A percentile compares a stretch with the other conserved stretches of the same genome.
Evolutionary conservation across 2,329 filamentous ascomycete species (phyloP).

Genomic region (Fusarium globosum): DNA sequence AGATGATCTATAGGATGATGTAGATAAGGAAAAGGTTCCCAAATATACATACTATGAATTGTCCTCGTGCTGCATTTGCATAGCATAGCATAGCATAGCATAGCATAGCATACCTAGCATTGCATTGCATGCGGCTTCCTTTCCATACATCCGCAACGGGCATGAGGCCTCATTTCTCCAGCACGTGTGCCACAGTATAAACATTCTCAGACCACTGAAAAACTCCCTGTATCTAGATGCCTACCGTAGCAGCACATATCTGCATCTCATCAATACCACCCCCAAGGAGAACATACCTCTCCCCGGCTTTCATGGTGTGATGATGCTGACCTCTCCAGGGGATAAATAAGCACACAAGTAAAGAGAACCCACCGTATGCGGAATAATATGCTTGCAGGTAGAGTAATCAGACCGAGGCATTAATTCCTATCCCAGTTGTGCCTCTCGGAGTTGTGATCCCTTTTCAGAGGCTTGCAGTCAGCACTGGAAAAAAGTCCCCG

Average conservation of each 20-base stretch:
- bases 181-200: background rate
- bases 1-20: background rate
- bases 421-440: slow-evolving; percentile 8
- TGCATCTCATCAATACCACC: slow-evolving; percentile 26
- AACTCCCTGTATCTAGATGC: background rate
- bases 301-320: slow-evolving; percentile 29
- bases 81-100: background rate
- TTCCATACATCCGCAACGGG: slow-evolving; percentile 18
- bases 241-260: background rate
- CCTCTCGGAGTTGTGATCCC: slow-evolving; percentile 30
- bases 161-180: slow-evolving; percentile 21
- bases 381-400: background rate
- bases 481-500: slow-evolving; percentile 2
- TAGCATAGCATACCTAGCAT: background rate
- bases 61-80: slow-evolving; percentile 33
- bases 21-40: slow-evolving; percentile 5
- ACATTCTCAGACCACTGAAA: slow-evolving; percentile 2
- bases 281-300: slow-evolving; percentile 14
- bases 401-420: slow-evolving; percentile 21
- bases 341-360: slow-evolving; percentile 17
- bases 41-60: slow-evolving; percentile 3
- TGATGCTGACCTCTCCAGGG: slow-evolving; percentile 28
- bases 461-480: slow-evolving; percentile 22
- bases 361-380: slow-evolving; percentile 17
- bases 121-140: slow-evolving; percentile 11